These are phyloP conservation scores for Nadsonia starkeyi-henricii DNA, from an alignment of 1,139 yeast genomes.

Conservation along the genomic window DNA sequence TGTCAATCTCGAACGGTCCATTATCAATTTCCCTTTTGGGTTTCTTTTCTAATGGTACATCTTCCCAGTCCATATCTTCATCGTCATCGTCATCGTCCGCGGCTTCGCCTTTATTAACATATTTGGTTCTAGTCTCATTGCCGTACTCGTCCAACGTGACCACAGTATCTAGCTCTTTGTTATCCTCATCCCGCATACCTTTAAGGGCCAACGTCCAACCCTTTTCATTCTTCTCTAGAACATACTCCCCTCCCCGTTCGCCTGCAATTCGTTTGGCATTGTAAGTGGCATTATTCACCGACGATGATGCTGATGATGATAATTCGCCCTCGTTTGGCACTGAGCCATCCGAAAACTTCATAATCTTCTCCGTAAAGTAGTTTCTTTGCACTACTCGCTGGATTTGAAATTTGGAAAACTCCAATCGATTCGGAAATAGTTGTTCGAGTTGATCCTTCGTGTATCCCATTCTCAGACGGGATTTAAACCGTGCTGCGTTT, in stretches of 20 bases:
- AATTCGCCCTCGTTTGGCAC: conserved; percentile 14
- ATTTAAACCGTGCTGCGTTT: conserved; percentile 66
- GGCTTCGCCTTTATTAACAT: conserved; percentile 12
- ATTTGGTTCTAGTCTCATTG: conserved; percentile 9
- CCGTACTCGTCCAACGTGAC: conserved; percentile 4
- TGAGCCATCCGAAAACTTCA: conserved; percentile 51
- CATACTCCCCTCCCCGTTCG: conserved; percentile 64
- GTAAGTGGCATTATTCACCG: background rate
- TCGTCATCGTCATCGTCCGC: conserved; percentile 15
- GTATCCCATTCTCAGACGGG: conserved; percentile 90
- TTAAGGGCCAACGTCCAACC: conserved; percentile 74
- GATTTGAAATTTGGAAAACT: conserved; percentile 85
- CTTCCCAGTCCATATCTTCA: conserved; percentile 49
- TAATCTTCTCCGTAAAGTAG: conserved; percentile 71
- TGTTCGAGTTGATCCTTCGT: conserved; percentile 71
- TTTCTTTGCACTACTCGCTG: conserved; percentile 87
- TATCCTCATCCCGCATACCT: conserved; percentile 22
- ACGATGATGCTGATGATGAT: background rate
- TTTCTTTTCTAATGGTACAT: conserved; percentile 26
- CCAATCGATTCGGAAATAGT: conserved; percentile 73
- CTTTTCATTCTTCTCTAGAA: conserved; percentile 58
- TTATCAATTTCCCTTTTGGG: background rate
- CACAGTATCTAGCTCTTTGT: conserved; percentile 18
- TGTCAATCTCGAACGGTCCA: background rate
- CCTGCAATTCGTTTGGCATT: conserved; percentile 61